Base-by-base conservation (phyloP, 306 rosid species). In the Cucumis cinereus region DNA sequence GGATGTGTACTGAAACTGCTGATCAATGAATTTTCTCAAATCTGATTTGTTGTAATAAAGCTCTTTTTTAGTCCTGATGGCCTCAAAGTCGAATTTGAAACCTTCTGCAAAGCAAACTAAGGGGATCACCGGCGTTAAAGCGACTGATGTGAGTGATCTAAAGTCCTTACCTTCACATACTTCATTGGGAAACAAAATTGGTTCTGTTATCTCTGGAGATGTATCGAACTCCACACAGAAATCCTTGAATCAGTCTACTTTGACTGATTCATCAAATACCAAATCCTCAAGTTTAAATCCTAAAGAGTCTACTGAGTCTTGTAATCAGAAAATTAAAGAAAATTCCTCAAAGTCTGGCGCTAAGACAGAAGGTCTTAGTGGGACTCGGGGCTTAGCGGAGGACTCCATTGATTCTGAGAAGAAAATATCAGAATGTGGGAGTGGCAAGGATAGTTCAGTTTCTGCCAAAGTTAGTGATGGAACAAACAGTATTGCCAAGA, bases 371-470 rank as follows among this genome's bases (percentile, higher is more conserved):
- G 79, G 75, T 77, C 86, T 81, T 77, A 81, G 70, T 79, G 92
- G 75, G 63, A 88, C 83, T 75, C 79, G 79, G 74, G 90, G 87
- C 54, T 87, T 85, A 5, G 85, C 79, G 75, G 90, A 83, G 77
- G 88, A 82, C 82, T 79, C 89, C 49, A 55, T 85, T 58, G 92
- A 86, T 77, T 92, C 83, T 52, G 96, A 90, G 33, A 88, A 88
- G 81, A 93, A 91, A 86, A 86, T 81, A 13, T 93, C 90, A 0
- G 98, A 83, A 81, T 86, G 88, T 86, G 92, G 88, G 77, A 91
- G 91, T 58, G 92, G 91, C 76, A 93, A 90, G 85, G 79, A 73
- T 85, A 91, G 97, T 84, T 89, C 92, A 61, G 93, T 87, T 64
- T 89, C 97, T 19, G 93, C 93, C 40, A 93, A 93, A 85, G 78